A percentile compares a stretch with the other conserved stretches of the same genome.
phyloP scores from a whole-genome alignment of 2,329 filamentous ascomycete species.

The Cytospora leucostoma region DNA sequence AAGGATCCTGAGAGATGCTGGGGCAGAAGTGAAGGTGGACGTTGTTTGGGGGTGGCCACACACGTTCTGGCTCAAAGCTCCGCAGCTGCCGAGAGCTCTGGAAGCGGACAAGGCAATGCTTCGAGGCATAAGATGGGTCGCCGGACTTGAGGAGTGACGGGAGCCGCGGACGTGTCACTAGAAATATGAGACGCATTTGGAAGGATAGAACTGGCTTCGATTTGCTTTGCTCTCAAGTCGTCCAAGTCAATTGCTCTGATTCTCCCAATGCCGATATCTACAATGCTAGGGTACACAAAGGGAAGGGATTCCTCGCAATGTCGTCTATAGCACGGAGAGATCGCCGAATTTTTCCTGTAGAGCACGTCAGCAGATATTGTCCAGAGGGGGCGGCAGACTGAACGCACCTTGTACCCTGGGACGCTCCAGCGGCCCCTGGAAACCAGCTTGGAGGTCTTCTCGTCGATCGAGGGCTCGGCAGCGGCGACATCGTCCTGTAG shows the following conservation, averaged over 20 bases:
- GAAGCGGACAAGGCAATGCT: slow-evolving; percentile 46
- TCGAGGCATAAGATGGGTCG: slow-evolving; percentile 45
- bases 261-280: slow-evolving; percentile 57
- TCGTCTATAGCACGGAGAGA: slow-evolving; percentile 83
- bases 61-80: slow-evolving; percentile 54
- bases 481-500: slow-evolving; percentile 87
- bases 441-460: slow-evolving; percentile 92
- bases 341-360: slow-evolving; percentile 97
- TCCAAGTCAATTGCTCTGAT: slow-evolving; percentile 25
- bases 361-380: slow-evolving; percentile 46
- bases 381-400: not conserved
- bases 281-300: slow-evolving; percentile 70
- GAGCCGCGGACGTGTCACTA: not conserved
- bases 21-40: slow-evolving; percentile 44
- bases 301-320: slow-evolving; percentile 44
- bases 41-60: slow-evolving; percentile 51
- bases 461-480: slow-evolving; percentile 94
- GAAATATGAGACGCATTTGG: not conserved
- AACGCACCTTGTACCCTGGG: slow-evolving; percentile 93
- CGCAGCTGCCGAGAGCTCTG: slow-evolving; percentile 43
- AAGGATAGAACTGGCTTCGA: slow-evolving; percentile 7
- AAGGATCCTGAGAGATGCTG: slow-evolving; percentile 42
- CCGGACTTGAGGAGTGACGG: not conserved
- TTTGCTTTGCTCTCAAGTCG: slow-evolving; percentile 15
- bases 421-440: slow-evolving; percentile 98